phyloP scores from a whole-genome alignment of 2,329 filamentous ascomycete genomes.

The Aspergillus sp. region DNA sequence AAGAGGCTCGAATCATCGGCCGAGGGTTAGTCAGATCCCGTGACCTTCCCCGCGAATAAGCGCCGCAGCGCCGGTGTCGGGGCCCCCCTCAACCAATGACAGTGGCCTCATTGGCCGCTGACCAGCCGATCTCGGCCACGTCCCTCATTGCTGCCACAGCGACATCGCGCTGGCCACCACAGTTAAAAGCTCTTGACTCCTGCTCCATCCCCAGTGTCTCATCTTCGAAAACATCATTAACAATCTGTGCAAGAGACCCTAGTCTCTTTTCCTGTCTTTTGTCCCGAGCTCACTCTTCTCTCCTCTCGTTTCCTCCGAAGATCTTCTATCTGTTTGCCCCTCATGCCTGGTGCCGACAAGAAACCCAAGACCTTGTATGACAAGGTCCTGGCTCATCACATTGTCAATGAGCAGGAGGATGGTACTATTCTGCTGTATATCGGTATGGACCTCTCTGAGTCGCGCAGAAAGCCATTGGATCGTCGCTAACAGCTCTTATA shows the following conservation, averaged over 20 bases:
- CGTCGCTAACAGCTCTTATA: constrained; percentile 39
- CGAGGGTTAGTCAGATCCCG: constrained; percentile 11
- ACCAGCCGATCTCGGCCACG: constrained; percentile 37
- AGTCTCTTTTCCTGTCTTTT: background rate
- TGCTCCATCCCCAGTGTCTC: background rate
- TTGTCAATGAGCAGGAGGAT: constrained; percentile 93
- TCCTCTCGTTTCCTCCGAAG: background rate
- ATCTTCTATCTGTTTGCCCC: constrained; percentile 31
- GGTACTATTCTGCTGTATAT: constrained; percentile 93
- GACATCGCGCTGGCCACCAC: constrained; percentile 30
- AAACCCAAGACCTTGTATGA: constrained; percentile 87
- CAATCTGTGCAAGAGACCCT: no score
- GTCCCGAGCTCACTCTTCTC: background rate
- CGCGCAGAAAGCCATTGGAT: constrained; percentile 5
- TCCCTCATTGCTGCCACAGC: constrained; percentile 32
- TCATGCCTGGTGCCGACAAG: constrained; percentile 73
- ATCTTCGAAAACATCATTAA: no score
- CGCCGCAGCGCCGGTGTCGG: constrained; percentile 13
- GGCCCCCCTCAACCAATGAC: constrained; percentile 22
- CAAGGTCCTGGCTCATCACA: constrained; percentile 93
- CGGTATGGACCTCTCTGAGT: constrained; percentile 54
- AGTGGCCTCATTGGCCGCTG: constrained; percentile 28
- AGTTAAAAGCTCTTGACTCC: background rate
- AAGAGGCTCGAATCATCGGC: constrained; percentile 8
- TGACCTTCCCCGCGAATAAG: constrained; percentile 12